Base-by-base conservation (phyloP, 2,329 filamentous ascomycete genomes). In the Verticillium albo-atrum region DNA sequence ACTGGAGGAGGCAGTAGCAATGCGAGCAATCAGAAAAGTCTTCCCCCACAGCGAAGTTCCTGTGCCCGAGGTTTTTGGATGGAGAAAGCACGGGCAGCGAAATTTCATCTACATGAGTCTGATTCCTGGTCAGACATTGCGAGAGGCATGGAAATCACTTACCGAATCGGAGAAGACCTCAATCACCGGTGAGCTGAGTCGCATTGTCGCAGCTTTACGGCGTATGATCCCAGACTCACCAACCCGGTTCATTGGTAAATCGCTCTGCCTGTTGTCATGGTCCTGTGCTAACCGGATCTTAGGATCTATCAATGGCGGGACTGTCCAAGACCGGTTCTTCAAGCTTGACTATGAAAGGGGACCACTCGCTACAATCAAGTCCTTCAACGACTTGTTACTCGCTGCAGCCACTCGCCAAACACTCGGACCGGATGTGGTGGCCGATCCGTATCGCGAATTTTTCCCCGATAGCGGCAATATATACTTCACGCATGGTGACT, bases 61-160 rank as follows among this genome's bases (percentile, higher is more conserved):
- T 4, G 56, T 68, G 7, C 65, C 67, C 6, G 67, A 69, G 52
- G 75, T 87, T 75, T 70, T 66, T 32, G 66, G 62, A 9, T 69
- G 64, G 66, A 34, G 64, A 67, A 20, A 9, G 17, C 17, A n/a
- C 10, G 25, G 23, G 42, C 7, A 63, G 64, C 57, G 37, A 14
- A 56, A 27, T 10, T 70, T 69, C 34, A 65, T 70, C 6, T 70
- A 68, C 35, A 70, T 70, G 67, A 54, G 61, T 23, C 54, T 68
- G 3, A 47, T 69, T 6, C 25, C 63, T 12, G 68, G 67, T 5
- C 58, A 60, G 14, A 68, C 63, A 20, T 50, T 71, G 60, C 58
- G 67, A 59, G 32, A 47, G 7, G 62, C 61, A 50, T 69, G 65
- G 57, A 5, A 37, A 9, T 52, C 9, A 12, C 54, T 70, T 32